phyloP scores from a whole-genome alignment of 768 basidiomycete genomes.

The Boletus rubroflammeus region DNA sequence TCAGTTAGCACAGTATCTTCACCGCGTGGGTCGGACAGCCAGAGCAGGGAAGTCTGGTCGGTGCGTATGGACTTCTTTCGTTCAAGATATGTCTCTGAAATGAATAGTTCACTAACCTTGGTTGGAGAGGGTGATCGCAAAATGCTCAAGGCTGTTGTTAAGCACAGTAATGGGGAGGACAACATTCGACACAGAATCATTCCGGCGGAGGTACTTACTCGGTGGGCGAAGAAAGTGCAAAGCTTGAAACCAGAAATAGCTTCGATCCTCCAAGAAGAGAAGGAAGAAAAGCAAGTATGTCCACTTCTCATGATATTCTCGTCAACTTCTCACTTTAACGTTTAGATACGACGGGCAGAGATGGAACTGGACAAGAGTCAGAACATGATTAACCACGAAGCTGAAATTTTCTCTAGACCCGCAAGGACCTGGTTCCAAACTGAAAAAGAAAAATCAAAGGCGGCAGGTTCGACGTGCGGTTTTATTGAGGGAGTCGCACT shows the following conservation, averaged over 20 bases:
- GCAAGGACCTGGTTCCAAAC: conserved; percentile 99
- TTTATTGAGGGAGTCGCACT: conserved; percentile 1
- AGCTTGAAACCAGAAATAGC: conserved; percentile 72
- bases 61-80: conserved; percentile 40
- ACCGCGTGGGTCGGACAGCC: conserved; percentile 96
- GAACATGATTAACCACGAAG: conserved; percentile 91
- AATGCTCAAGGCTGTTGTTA: conserved; percentile 94
- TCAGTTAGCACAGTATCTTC: conserved; percentile 89
- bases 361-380: conserved; percentile 95
- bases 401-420: conserved; percentile 89
- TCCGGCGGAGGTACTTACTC: conserved; percentile 66
- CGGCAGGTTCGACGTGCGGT: conserved; percentile 55
- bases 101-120: conserved; percentile 79
- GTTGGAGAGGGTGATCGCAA: conserved; percentile 96
- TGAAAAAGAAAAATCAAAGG: conserved; percentile 72
- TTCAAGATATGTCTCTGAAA: conserved; percentile 7
- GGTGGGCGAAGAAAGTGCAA: conserved; percentile 68
- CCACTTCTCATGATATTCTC: background rate
- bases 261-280: conserved; percentile 84
- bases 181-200: conserved; percentile 87
- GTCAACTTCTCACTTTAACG: conserved; percentile 8
- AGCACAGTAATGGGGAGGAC: conserved; percentile 74
- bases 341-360: conserved; percentile 81
- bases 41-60: conserved; percentile 91
- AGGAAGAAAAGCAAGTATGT: conserved; percentile 86